Evolutionary conservation across 202 grass and related monocot species (phyloP).

Genomic region (Bolboschoenoplectus hybrid): DNA sequence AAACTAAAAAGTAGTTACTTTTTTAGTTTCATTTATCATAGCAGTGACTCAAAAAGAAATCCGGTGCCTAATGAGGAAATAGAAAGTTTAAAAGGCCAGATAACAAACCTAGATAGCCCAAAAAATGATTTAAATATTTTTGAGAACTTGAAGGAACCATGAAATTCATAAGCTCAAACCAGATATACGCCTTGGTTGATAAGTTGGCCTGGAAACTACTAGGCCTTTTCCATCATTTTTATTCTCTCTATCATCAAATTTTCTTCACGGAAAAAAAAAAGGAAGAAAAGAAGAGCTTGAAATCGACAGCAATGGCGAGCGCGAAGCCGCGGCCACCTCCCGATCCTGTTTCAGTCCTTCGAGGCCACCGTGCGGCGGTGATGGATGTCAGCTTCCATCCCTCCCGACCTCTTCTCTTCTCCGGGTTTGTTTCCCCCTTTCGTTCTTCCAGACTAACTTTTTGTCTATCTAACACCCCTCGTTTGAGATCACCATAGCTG

Average conservation of each 20-base stretch:
- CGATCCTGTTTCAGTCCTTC: conserved; percentile 71
- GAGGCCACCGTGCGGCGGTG: conserved; percentile 76
- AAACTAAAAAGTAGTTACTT: too few relatives aligned
- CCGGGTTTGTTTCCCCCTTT: conserved; percentile 49
- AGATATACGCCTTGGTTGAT: not conserved
- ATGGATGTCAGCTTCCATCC: conserved; percentile 81
- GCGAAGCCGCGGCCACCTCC: conserved; percentile 45
- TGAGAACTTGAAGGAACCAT: not conserved
- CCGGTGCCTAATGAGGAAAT: too few relatives aligned
- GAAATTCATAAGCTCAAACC: not conserved
- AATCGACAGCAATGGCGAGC: conserved; percentile 33
- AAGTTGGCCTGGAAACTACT: not conserved
- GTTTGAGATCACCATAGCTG: not conserved
- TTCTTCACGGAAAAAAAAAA: too few relatives aligned
- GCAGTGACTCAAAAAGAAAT: too few relatives aligned
- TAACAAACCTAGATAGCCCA: not conserved
- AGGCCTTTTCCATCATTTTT: too few relatives aligned
- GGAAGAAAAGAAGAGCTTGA: not conserved
- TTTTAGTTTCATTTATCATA: not conserved
- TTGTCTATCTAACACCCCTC: conserved; percentile 2
- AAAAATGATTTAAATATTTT: not conserved
- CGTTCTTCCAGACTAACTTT: not conserved
- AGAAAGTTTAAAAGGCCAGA: too few relatives aligned
- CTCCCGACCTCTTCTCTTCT: conserved; percentile 71
- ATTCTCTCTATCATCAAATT: not conserved